These are phyloP conservation scores for Aspergillus ochraceus DNA, from an alignment of 2,329 filamentous ascomycete genomes.

Conservation along the genomic window DNA sequence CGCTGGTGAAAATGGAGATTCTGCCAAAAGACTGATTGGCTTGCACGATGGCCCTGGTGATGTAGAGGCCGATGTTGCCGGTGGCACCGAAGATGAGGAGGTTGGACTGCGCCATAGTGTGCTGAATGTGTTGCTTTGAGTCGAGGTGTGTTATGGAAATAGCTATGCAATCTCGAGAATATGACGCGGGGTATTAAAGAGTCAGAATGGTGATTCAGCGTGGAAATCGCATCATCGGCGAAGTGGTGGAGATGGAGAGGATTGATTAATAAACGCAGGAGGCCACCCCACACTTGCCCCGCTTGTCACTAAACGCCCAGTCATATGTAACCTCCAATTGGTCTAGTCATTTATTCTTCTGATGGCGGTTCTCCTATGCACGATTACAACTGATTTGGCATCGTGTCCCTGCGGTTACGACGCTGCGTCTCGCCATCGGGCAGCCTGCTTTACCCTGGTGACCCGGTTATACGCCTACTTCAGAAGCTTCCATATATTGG, in stretches of 20 bases:
- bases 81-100: constrained; percentile 27
- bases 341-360: too few relatives aligned
- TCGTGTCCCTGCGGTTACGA: too few relatives aligned
- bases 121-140: not conserved
- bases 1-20: constrained; percentile 60
- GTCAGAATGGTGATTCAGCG: not conserved
- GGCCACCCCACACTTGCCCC: not conserved
- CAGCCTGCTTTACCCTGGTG: too few relatives aligned
- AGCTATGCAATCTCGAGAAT: too few relatives aligned
- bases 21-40: constrained; percentile 52
- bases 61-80: constrained; percentile 37
- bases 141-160: not conserved
- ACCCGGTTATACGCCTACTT: too few relatives aligned
- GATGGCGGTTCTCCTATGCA: too few relatives aligned
- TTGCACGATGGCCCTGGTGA: constrained; percentile 51
- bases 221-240: not conserved
- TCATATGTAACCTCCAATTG: too few relatives aligned
- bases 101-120: constrained; percentile 10
- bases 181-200: not conserved
- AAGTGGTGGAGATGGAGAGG: not conserved
- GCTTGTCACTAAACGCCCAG: not conserved
- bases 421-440: too few relatives aligned
- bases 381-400: too few relatives aligned
- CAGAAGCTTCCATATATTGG: too few relatives aligned
- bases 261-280: not conserved